Evolutionary conservation across 2,329 filamentous ascomycete genomes (phyloP), one percentile per base, ranked within the genome.

Genomic region (Graphilbum ipis-grandicollis): DNA sequence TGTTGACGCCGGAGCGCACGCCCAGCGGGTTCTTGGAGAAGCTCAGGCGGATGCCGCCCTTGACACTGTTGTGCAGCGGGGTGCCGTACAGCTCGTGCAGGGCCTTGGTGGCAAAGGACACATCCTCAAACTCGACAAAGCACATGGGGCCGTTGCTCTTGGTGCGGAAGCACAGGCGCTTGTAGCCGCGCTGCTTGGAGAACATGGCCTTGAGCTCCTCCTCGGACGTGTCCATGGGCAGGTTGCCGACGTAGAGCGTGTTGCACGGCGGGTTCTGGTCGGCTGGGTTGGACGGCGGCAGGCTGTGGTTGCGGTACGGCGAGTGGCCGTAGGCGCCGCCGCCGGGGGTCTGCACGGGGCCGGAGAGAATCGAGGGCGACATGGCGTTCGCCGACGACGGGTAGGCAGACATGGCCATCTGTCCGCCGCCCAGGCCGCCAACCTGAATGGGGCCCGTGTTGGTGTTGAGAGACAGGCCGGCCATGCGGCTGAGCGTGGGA

Each of bases 211-310:
- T 96, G 39, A 98, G 69, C 55, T 96, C 90, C 51, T 96, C 88
- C 51, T 98, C 90, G 0, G 82, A 88, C 0, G 86, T 92, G 52
- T 93, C 82, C 39, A 86, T 73, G 0, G 88, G 90, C 31, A 98
- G 63, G 50, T 98, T 96, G n/a, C 90, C 88, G 17, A 98, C 88
- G 50, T 98, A 96, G 7, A 98, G 66, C 0, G 90, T 98, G 52
- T 98, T 96, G 67, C 90, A 96, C 0, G 90, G 90, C 1, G 88
- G 88, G 48, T 96, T 94, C 56, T 94, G 82, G 51, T 98, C 88
- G 12, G 88, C 86, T 1, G 86, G 88, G 47, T 96, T 96, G 42
- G 83, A 81, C 0, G 86, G 79, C 13, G 88, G 88, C 43, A 84
- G 81, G 42, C 76, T 78, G 43, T 74, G 72, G 49, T 64, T 68